These are phyloP conservation scores for Solanum megistacrolobum DNA, from an alignment of 257 asterid genomes.

Conservation along the genomic window DNA sequence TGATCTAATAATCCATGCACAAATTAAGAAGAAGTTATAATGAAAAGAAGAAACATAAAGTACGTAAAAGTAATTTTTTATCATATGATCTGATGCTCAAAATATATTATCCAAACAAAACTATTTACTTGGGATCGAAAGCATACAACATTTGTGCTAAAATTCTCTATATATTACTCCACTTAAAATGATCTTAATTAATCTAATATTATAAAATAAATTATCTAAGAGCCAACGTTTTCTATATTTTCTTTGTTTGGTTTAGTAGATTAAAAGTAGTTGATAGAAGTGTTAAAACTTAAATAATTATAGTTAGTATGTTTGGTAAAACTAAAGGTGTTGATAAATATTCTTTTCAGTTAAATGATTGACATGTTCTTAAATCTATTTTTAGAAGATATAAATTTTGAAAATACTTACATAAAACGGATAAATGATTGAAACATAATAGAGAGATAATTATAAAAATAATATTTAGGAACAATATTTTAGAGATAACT, in stretches of 20 bases:
- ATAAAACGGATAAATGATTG: neutral
- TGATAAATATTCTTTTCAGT: no score
- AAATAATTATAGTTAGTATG: neutral
- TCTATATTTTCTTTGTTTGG: neutral
- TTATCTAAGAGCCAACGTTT: neutral
- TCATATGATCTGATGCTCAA: neutral
- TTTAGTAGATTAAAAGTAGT: neutral
- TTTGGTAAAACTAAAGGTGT: neutral
- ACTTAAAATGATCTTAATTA: neutral
- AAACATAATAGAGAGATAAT: no score
- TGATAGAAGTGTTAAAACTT: neutral
- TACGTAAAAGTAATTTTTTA: no score
- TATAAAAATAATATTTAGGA: neutral
- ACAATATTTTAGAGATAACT: neutral
- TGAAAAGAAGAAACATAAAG: neutral
- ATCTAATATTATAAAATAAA: no score
- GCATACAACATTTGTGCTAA: neutral
- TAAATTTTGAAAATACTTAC: neutral
- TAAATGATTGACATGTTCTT: neutral
- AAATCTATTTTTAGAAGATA: neutral
- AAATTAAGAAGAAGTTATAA: neutral
- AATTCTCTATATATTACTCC: neutral
- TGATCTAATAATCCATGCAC: neutral
- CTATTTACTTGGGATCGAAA: no score
- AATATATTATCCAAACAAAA: neutral